phyloP scores from a whole-genome alignment of 768 basidiomycete species.

The Lactarius trivialis region DNA sequence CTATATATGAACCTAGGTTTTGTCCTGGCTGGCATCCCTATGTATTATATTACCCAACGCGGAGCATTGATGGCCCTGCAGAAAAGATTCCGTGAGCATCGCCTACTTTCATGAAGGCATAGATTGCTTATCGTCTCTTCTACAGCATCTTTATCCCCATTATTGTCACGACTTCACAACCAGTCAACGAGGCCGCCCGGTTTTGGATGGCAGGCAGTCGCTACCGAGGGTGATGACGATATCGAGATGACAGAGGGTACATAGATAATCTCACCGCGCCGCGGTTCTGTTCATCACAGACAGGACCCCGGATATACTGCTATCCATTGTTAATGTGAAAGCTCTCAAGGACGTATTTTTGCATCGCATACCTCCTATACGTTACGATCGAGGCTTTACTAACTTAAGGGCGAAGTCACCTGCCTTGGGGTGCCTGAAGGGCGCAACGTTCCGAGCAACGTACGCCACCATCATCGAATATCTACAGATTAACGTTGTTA shows the following conservation, averaged over 20 bases:
- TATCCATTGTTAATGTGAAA: not conserved
- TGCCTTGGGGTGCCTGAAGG: not conserved
- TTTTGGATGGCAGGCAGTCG: conserved; percentile 72
- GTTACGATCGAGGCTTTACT: not conserved
- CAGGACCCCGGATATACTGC: not conserved
- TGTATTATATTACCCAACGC: conserved; percentile 73
- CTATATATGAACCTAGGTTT: conserved; percentile 46
- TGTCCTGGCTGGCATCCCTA: conserved; percentile 69
- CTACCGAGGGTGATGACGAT: conserved; percentile 60
- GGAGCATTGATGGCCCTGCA: conserved; percentile 34
- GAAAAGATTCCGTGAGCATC: conserved; percentile 27
- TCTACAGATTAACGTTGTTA: not conserved
- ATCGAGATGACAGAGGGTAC: conserved; percentile 56
- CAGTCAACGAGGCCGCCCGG: conserved; percentile 39
- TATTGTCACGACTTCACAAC: conserved; percentile 44
- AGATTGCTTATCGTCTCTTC: conserved; percentile 7
- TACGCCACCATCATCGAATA: not conserved
- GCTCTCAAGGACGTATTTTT: not conserved
- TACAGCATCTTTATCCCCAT: conserved; percentile 38
- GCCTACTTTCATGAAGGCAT: not conserved
- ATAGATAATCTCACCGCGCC: conserved; percentile 3
- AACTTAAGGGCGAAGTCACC: not conserved
- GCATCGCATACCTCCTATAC: not conserved
- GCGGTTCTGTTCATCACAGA: not conserved
- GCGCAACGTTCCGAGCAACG: not conserved